A percentile compares a stretch with the other conserved stretches of the same genome.
Evolutionary conservation across 176 grass and related monocot species (phyloP).

Genomic region (Oryza punctata): DNA sequence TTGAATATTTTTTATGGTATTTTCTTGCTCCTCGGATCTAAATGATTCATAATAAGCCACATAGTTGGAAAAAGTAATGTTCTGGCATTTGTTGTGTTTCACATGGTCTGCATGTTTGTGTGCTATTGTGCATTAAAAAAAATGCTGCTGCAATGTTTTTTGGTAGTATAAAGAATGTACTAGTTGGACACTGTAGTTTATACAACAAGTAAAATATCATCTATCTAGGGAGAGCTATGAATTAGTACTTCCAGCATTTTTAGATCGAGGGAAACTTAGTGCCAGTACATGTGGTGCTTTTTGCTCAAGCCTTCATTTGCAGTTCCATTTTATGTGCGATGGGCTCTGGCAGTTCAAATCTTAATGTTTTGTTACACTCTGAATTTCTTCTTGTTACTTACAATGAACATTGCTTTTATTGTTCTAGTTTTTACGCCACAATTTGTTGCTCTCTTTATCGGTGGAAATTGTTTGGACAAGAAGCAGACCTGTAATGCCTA

Average conservation of each 20-base stretch:
- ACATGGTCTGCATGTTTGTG: neutral
- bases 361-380: neutral
- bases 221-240: no score
- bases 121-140: neutral
- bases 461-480: slow-evolving; percentile 52
- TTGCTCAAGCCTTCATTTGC: slow-evolving; percentile 14
- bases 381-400: slow-evolving; percentile 10
- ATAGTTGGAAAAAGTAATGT: neutral
- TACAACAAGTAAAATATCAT: neutral
- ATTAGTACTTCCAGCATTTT: neutral
- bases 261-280: neutral
- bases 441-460: slow-evolving; percentile 86
- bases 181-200: slow-evolving; percentile 11
- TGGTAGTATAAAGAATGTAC: neutral
- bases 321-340: neutral
- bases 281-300: neutral
- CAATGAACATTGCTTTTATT: slow-evolving; percentile 23
- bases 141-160: neutral
- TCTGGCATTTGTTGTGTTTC: neutral
- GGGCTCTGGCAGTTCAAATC: neutral
- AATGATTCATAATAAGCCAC: neutral
- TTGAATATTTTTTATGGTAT: slow-evolving; percentile 95
- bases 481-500: slow-evolving; percentile 75
- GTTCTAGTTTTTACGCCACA: slow-evolving; percentile 75
- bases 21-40: neutral